phyloP scores from a whole-genome alignment of 495 filamentous ascomycete species.

The Daldinia childiae region DNA sequence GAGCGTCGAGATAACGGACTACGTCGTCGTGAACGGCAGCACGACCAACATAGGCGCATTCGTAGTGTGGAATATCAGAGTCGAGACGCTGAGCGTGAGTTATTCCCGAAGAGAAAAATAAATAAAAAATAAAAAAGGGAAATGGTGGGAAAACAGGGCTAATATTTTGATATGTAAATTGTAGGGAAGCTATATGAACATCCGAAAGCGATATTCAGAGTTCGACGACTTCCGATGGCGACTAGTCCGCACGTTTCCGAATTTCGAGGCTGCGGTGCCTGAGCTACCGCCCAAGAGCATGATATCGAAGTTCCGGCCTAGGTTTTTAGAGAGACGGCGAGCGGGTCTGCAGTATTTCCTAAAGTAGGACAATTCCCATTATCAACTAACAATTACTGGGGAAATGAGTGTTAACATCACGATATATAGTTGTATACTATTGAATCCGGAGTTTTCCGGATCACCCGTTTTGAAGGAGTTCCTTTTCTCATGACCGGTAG shows the following conservation, averaged over 20 bases:
- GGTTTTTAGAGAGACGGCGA: slow-evolving; percentile 63
- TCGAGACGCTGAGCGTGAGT: slow-evolving; percentile 61
- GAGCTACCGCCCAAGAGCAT: slow-evolving; percentile 65
- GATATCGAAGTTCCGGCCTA: slow-evolving; percentile 61
- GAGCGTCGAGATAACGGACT: slow-evolving; percentile 62
- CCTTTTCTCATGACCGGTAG: slow-evolving; percentile 57
- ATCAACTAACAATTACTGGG: not conserved
- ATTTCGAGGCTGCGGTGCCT: slow-evolving; percentile 64
- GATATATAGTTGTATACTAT: slow-evolving; percentile 62
- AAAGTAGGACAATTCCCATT: slow-evolving; percentile 51
- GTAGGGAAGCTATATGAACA: slow-evolving; percentile 63
- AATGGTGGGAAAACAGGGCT: not conserved
- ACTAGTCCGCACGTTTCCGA: slow-evolving; percentile 63
- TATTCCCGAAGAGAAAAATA: not conserved
- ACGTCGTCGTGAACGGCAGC: slow-evolving; percentile 61
- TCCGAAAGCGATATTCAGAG: slow-evolving; percentile 68
- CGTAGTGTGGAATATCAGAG: slow-evolving; percentile 64
- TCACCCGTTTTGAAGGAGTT: slow-evolving; percentile 67
- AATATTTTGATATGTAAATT: not conserved
- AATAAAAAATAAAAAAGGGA: not conserved
- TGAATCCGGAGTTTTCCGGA: slow-evolving; percentile 67
- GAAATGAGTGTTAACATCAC: slow-evolving; percentile 17
- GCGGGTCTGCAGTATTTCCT: slow-evolving; percentile 65
- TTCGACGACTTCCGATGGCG: slow-evolving; percentile 62
- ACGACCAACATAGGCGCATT: slow-evolving; percentile 64